Base-by-base conservation (phyloP, 2,329 filamentous ascomycete genomes). In the Scortechinia acanthostroma region DNA sequence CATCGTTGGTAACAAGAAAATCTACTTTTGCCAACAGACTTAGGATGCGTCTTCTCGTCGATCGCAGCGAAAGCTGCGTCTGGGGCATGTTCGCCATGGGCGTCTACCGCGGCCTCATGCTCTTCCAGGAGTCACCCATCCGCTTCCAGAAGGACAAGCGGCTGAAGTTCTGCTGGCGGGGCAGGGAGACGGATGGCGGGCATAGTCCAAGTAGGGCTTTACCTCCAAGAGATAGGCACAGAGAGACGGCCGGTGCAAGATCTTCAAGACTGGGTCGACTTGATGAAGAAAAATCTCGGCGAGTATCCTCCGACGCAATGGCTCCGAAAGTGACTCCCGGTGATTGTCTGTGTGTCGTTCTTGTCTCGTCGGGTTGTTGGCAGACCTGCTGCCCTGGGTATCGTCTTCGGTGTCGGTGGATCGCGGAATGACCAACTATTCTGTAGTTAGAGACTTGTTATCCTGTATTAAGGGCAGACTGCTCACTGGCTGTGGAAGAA, bases 231-330 rank as follows among this genome's bases (percentile, higher is more conserved):
- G 42, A 22, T 52, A 57, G 2, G 50, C 51, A 22, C 52, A 46
- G 21, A 62, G 44, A 4, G 56, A 55, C 6, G 58, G 57, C 4
- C 53, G 47, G 46, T 61, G 58, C 4, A 60, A 25, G 6, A 61
- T 52, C 43, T 60, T 60, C 44, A 61, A 58, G 4, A 58, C 43
- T 3, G 58, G 59, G 43, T 62, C 56, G 14, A 61, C 53, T 21
- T 54, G 56, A 2, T 46, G 42, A 13, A 60, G 15, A 42, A 53
- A 62, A 4, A 58, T 49, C 4, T 57, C 52, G 33, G 48, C 53
- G 10, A 61, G 46, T n/a, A n/a, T n/a, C 10, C 17, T 40, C 17
- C 17, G 35, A 10, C 35, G 25, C 10, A 30, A n/a, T 30, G 10
- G 25, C 25, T 30, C n/a, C 10, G n/a, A 10, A n/a, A 30, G 25